These are phyloP conservation scores for Paecilomyces formosus DNA, from an alignment of 2,329 filamentous ascomycete species.

Conservation along the genomic window DNA sequence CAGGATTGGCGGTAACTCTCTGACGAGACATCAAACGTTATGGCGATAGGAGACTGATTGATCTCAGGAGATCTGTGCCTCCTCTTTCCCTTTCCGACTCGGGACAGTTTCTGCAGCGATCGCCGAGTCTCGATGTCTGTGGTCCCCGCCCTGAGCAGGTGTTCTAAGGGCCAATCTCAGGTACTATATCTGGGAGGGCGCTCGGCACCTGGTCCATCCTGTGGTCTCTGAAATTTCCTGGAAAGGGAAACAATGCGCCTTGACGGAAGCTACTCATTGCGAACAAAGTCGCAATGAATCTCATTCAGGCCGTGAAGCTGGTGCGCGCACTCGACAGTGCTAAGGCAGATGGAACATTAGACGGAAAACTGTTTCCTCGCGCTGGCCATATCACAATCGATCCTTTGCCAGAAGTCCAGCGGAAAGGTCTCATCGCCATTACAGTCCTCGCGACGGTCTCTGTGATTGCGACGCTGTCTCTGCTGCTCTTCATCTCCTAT, in stretches of 20 bases:
- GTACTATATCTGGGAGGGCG: background rate
- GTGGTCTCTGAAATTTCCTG: background rate
- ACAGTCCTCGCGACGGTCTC: constrained; percentile 42
- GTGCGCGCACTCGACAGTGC: background rate
- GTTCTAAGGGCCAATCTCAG: background rate
- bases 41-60: background rate
- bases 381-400: constrained; percentile 15
- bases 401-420: constrained; percentile 26
- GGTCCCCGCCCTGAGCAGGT: background rate
- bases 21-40: background rate
- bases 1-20: background rate
- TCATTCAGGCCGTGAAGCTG: background rate
- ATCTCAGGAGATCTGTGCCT: background rate
- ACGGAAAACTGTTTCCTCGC: background rate
- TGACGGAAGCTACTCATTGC: background rate
- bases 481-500: constrained; percentile 44
- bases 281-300: background rate
- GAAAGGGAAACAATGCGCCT: background rate
- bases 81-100: background rate
- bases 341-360: background rate
- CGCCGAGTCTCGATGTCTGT: background rate
- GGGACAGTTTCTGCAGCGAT: background rate
- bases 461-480: constrained; percentile 33
- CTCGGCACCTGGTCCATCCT: background rate
- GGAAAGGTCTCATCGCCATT: constrained; percentile 40